A percentile compares a stretch with the other conserved stretches of the same genome.
Evolutionary conservation across 495 filamentous ascomycete species (phyloP).

Genomic region (Xylona heveae): DNA sequence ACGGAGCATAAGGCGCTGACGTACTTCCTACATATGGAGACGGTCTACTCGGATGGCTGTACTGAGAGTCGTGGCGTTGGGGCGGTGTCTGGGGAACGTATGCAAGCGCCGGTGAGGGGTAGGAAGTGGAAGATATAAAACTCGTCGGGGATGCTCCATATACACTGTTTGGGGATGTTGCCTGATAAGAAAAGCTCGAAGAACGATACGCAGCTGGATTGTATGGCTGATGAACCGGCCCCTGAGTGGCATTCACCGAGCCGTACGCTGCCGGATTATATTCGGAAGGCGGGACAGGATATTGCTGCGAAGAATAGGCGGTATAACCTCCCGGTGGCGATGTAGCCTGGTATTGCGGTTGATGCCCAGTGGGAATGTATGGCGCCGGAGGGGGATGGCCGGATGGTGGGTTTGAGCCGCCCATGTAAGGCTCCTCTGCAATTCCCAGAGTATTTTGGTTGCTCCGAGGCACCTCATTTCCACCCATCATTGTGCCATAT

Average conservation of each 20-base stretch:
- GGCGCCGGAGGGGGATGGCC: conserved; percentile 21
- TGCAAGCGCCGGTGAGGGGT: too few species aligned
- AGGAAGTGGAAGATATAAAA: too few species aligned
- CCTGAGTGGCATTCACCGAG: conserved; percentile 12
- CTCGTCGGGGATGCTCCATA: too few species aligned
- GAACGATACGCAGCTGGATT: conserved; percentile 48
- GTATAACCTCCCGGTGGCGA: conserved; percentile 26
- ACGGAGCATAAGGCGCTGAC: too few species aligned
- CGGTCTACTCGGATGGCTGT: too few species aligned
- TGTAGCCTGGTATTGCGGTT: conserved; percentile 33
- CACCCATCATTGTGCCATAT: conserved; percentile 16
- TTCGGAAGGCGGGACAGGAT: conserved; percentile 39
- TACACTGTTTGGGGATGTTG: too few species aligned
- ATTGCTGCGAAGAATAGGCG: conserved; percentile 71
- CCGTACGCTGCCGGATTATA: conserved; percentile 22
- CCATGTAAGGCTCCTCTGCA: conserved; percentile 22
- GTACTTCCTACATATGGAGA: too few species aligned
- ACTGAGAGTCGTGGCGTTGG: too few species aligned
- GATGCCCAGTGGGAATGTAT: conserved; percentile 34
- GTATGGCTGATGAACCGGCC: conserved; percentile 35
- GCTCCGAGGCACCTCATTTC: too few species aligned
- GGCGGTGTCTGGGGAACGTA: too few species aligned
- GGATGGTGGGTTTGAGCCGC: conserved; percentile 18
- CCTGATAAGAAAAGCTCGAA: conserved; percentile 11
- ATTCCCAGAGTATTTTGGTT: too few species aligned